Conservation (phyloP, 768 basidiomycete species). For the Postia placenta region DNA sequence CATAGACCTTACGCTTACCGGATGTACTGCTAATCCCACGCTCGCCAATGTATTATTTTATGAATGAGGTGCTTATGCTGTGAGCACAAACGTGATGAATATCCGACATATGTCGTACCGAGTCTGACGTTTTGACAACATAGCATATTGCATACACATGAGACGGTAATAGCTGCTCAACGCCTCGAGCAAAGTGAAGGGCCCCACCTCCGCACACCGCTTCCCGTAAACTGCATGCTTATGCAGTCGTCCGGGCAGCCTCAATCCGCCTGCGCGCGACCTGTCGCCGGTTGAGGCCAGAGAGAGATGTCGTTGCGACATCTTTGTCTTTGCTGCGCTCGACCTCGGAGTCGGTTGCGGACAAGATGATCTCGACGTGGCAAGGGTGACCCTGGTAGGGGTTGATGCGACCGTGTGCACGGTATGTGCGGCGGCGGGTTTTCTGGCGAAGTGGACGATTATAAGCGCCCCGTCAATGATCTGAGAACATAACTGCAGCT, state of each 20-base stretch:
- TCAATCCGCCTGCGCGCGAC: conserved; percentile 84
- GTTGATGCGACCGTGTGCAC: conserved; percentile 96
- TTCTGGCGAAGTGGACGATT: conserved; percentile 46
- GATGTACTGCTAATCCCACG: neutral
- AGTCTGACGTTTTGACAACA: conserved; percentile 18
- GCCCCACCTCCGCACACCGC: conserved; percentile 11
- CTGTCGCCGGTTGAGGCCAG: conserved; percentile 79
- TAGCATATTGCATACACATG: conserved; percentile 26
- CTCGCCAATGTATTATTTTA: no score
- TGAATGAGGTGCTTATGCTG: no score
- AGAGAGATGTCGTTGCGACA: conserved; percentile 40
- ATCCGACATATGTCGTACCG: conserved; percentile 1
- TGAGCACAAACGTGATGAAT: no score
- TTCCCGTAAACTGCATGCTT: conserved; percentile 4
- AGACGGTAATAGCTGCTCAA: conserved; percentile 15
- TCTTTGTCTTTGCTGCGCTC: conserved; percentile 89
- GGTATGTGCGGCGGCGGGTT: conserved; percentile 99
- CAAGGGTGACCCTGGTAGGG: conserved; percentile 98
- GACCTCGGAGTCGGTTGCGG: conserved; percentile 73
- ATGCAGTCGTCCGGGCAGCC: conserved; percentile 47
- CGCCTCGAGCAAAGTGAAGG: conserved; percentile 13
- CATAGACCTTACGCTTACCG: no score
- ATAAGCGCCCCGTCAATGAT: neutral
- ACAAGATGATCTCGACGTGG: conserved; percentile 93
- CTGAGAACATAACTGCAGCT: conserved; percentile 25